Evolutionary conservation across 768 basidiomycete species (phyloP), one percentile per base, ranked within the genome.

Genomic region (Russula virescens): DNA sequence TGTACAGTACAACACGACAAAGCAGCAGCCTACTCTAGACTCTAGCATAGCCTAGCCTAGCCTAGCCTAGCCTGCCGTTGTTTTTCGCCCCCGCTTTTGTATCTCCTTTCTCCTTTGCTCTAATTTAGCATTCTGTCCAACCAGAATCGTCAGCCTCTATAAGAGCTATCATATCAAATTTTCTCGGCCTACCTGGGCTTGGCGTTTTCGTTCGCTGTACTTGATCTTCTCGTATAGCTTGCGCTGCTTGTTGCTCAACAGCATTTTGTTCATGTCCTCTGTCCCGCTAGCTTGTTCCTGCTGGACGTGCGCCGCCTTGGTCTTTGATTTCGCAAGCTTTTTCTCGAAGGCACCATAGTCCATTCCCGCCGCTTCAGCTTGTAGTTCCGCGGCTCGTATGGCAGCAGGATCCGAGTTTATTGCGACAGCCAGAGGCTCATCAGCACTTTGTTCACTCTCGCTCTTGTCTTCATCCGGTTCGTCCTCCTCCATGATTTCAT

Each of bases 171-270:
- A 28, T 46, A 42, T 45, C 40, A 21, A 23, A 38, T 48, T 31
- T 45, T 49, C 28, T 23, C 7, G 61, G 77, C 87, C 68, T 72
- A 94, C 94, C 89, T 96, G 91, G 26, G 80, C 76, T 16, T 80
- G 79, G 63, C 86, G 86, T 75, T 87, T 90, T 72, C 82, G 81
- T 72, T 95, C 83, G 67, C 87, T 86, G 72, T 90, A 84, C 76
- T 94, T 92, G 84, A 97, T 90, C 76, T 89, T 89, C 75, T 94
- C 92, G 73, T 95, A 96, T 69, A 97, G 75, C 75, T 95, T 95
- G 69, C 86, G 83, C 74, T 96, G 89, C 77, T 90, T 93, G 75
- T 92, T 94, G 78, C 91, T 96, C 87, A 97, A 87, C 84, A 98
- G 81, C 87, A 98, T 96, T 81, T 95, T 96, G 75, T 91, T 88